Base-by-base conservation (phyloP, 108 stramenopile genomes). In the Cyclostephanos tholiformis region DNA sequence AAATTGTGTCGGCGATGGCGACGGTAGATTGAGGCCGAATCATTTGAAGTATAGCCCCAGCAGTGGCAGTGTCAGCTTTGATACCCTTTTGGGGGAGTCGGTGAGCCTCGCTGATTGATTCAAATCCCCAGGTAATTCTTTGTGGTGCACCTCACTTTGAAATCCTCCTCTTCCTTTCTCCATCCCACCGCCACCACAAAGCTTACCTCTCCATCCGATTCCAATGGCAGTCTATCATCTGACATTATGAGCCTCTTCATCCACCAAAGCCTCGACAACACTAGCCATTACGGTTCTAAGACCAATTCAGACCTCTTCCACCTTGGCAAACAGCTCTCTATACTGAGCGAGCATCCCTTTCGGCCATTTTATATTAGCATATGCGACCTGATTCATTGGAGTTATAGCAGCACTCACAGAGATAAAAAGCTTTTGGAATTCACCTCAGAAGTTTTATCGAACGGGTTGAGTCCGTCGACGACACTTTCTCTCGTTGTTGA, bases 11-110 rank as follows among this genome's bases (percentile, higher is more conserved):
- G 30, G 35, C 62, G 62, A 38, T 26, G 14, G 30, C 35, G n/a
- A 32, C 23, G 62, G 62, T 20, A 63, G 64, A 50, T 30, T 72
- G 61, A 48, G 41, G 60, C 71, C 71, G 36, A 72, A 72, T 52
- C 71, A 72, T 7, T 58, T 82, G 43, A 75, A 75, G 63, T 82
- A 82, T 51, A 82, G 80, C 55, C 80, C 80, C 11, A 55, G 58
- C 30, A 65, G 55, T 30, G 46, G 41, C 43, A 53, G 23, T 20
- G 60, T 38, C 14, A 76, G 48, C 14, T 43, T 26, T 53, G 51
- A 46, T 36, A 41, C 63, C 55, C 32, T 26, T 67, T 27, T 35
- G 6, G 30, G 59, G 32, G n/a, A 35, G 16, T 63, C 30, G 17
- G 44, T 58, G 49, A 58, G 71, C 36, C 16, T 39, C 11, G 19